A percentile compares a stretch with the other conserved stretches of the same genome.
Evolutionary conservation across 352 stramenopile species (phyloP).

Genomic region (Globisporangium cystogenes): DNA sequence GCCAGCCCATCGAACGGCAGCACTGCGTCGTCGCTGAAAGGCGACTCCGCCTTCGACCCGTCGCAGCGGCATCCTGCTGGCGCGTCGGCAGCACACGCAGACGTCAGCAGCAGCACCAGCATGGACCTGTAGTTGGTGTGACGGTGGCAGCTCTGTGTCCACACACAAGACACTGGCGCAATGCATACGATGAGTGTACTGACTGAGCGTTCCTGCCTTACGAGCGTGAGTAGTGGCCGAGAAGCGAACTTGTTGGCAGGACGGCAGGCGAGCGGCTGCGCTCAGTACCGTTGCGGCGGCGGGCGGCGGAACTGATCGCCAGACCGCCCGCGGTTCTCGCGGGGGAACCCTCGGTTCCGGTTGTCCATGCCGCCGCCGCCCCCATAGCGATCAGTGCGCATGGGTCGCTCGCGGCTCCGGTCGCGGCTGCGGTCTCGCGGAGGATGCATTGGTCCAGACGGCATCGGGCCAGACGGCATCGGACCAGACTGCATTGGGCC

Average conservation of each 20-base stretch:
- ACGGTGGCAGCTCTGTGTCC: too few species aligned
- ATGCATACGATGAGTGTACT: constrained; percentile 1
- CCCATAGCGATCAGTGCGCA: constrained; percentile 1
- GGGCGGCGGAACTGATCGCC: constrained; percentile 17
- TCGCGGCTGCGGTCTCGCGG: constrained; percentile 43
- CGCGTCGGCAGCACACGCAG: neutral
- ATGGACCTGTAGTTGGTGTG: neutral
- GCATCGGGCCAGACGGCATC: constrained; percentile 14
- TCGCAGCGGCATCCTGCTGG: neutral
- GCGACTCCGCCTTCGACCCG: neutral
- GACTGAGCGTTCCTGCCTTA: neutral
- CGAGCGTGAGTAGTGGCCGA: neutral
- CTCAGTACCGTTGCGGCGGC: constrained; percentile 18
- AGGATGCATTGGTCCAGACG: constrained; percentile 15
- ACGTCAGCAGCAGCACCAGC: neutral
- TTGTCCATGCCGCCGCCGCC: constrained; percentile 8
- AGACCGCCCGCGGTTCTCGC: neutral
- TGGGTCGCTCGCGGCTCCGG: constrained; percentile 33
- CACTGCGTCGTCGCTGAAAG: neutral
- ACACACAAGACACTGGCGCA: neutral
- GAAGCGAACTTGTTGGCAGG: too few species aligned
- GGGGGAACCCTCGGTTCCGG: constrained; percentile 13
- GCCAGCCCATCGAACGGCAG: neutral
- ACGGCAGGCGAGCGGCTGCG: neutral
- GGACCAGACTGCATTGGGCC: constrained; percentile 1